Evolutionary conservation across 2,329 filamentous ascomycete species (phyloP).

Genomic region (Xylaria sp.): DNA sequence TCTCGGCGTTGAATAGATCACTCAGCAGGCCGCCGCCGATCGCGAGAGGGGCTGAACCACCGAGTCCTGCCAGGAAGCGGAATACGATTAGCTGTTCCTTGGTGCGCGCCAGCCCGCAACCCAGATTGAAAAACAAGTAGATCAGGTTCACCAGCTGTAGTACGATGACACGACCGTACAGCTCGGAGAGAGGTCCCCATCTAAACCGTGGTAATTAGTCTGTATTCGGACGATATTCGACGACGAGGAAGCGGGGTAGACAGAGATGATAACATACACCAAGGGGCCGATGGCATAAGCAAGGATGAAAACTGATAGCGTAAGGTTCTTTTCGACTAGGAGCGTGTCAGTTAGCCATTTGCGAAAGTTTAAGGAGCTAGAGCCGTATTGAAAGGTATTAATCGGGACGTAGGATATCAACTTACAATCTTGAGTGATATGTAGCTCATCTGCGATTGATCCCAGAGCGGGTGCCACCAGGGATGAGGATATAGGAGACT

Average conservation of each 20-base stretch:
- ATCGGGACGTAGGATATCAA: conserved; percentile 4
- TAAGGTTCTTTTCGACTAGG: conserved; percentile 52
- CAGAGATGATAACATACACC: conserved; percentile 47
- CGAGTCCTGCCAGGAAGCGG: conserved; percentile 67
- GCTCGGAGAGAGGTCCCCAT: conserved; percentile 63
- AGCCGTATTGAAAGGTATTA: background rate
- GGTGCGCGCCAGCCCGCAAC: conserved; percentile 65
- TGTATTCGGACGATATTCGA: background rate
- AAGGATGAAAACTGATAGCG: conserved; percentile 64
- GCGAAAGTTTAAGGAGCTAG: background rate
- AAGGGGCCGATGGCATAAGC: conserved; percentile 64
- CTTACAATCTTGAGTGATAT: conserved; percentile 56
- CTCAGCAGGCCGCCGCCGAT: conserved; percentile 49
- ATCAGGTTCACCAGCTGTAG: conserved; percentile 64
- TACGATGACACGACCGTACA: conserved; percentile 65
- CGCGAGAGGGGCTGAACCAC: conserved; percentile 65
- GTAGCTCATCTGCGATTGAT: conserved; percentile 63
- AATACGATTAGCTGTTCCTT: conserved; percentile 66
- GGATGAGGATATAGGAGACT: conserved; percentile 66
- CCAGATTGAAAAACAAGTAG: conserved; percentile 65
- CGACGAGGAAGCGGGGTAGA: background rate
- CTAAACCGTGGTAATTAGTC: conserved; percentile 29
- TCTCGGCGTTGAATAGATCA: conserved; percentile 65
- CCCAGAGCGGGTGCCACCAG: conserved; percentile 64
- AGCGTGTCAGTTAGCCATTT: conserved; percentile 17